Evolutionary conservation across 768 basidiomycete genomes (phyloP).

Genomic region (Mycena floridula): DNA sequence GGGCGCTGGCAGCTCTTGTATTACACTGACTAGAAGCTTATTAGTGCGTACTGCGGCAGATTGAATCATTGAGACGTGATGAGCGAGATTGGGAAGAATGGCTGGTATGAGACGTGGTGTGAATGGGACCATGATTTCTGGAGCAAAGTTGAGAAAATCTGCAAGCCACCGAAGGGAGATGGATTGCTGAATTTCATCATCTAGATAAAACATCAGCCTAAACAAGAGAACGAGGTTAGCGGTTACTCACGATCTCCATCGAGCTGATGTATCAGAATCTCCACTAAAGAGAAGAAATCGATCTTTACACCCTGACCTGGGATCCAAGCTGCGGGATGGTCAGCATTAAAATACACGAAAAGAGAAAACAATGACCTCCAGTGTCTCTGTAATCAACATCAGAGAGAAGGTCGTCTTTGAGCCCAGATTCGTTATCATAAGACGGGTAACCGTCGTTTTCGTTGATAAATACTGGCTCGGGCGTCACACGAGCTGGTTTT

Average conservation of each 20-base stretch:
- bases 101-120: conserved; percentile 90
- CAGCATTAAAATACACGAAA: conserved; percentile 4
- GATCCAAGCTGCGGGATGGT: conserved; percentile 58
- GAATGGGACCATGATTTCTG: conserved; percentile 91
- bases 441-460: conserved; percentile 40
- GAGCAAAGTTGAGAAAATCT: conserved; percentile 81
- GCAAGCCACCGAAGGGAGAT: conserved; percentile 92
- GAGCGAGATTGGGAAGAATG: conserved; percentile 91
- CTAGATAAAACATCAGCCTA: conserved; percentile 34
- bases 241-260: conserved; percentile 67
- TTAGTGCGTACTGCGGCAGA: conserved; percentile 83
- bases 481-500: conserved; percentile 50
- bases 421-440: conserved; percentile 32
- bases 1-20: conserved; percentile 78
- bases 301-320: conserved; percentile 93
- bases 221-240: conserved; percentile 4
- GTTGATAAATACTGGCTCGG: conserved; percentile 50
- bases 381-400: conserved; percentile 53
- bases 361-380: conserved; percentile 45
- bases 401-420: conserved; percentile 37
- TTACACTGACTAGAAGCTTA: conserved; percentile 75
- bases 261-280: conserved; percentile 86
- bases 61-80: conserved; percentile 86
- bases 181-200: conserved; percentile 92
- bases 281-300: conserved; percentile 87